Percentiles rank a stretch among this genome's conserved stretches.
Evolutionary conservation across 768 basidiomycete species (phyloP).

Genomic region (Asterophora parasitica): DNA sequence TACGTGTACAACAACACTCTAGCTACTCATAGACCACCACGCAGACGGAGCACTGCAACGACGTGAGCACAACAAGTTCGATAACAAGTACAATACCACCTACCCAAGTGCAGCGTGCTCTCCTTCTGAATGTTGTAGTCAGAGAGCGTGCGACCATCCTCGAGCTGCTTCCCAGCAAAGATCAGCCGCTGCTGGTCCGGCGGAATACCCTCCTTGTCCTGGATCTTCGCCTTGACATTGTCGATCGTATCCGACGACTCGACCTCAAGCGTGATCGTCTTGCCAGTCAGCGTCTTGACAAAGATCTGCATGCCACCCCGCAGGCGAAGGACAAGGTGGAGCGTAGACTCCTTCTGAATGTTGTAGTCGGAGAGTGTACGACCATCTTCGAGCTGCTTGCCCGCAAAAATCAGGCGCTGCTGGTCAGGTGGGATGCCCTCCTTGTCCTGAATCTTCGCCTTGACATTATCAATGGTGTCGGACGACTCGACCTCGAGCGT

Average conservation of each 20-base stretch:
- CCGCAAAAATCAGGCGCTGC: conserved; percentile 19
- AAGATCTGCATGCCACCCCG: conserved; percentile 42
- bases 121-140: conserved; percentile 22
- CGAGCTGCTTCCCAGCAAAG: conserved; percentile 19
- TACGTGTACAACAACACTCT: conserved; percentile 1
- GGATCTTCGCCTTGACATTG: conserved; percentile 19
- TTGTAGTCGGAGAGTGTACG: conserved; percentile 21
- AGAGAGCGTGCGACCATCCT: conserved; percentile 17
- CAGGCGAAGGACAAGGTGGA: conserved; percentile 27
- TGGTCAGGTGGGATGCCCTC: conserved; percentile 20
- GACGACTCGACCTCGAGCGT: conserved; percentile 20
- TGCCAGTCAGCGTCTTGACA: conserved; percentile 66
- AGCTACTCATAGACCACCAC: conserved; percentile 30
- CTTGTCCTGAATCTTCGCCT: conserved; percentile 20
- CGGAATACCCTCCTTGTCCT: conserved; percentile 19
- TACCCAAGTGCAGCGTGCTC: conserved; percentile 26
- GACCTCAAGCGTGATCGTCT: conserved; percentile 17
- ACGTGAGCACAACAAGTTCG: conserved; percentile 10
- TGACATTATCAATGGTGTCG: conserved; percentile 20
- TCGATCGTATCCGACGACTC: conserved; percentile 19
- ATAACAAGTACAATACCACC: conserved; percentile 11
- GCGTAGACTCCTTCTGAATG: conserved; percentile 20
- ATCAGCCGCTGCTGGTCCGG: conserved; percentile 19
- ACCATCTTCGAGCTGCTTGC: conserved; percentile 19
- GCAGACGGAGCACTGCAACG: conserved; percentile 34